Evolutionary conservation across 371 early-diverging fungal genomes (phyloP).

Genomic region (Nematocida ausubeli): DNA sequence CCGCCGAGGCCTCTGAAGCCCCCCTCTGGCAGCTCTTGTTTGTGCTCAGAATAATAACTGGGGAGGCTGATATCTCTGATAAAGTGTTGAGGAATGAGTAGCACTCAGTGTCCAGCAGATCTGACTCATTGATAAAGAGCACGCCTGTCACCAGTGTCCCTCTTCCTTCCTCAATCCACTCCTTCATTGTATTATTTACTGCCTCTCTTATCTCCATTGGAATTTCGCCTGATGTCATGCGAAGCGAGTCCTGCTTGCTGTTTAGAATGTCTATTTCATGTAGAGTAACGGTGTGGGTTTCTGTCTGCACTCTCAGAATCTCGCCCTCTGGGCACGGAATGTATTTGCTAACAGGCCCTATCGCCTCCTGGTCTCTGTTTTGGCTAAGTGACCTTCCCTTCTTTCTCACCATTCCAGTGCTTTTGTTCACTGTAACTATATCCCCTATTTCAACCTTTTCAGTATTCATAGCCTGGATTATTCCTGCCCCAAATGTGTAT

Average conservation of each 20-base stretch:
- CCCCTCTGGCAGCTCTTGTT: slow-evolving; percentile 70
- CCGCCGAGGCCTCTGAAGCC: slow-evolving; percentile 75
- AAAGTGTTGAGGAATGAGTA: slow-evolving; percentile 89
- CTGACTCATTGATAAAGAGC: slow-evolving; percentile 93
- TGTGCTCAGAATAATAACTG: slow-evolving; percentile 93
- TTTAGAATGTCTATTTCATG: slow-evolving; percentile 97
- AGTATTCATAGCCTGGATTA: slow-evolving; percentile 87
- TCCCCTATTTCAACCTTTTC: slow-evolving; percentile 88
- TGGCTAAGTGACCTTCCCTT: slow-evolving; percentile 84
- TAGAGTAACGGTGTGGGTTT: slow-evolving; percentile 87
- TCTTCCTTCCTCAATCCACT: slow-evolving; percentile 96
- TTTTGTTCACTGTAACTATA: slow-evolving; percentile 93
- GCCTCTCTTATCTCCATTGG: slow-evolving; percentile 89
- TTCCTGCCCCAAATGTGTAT: slow-evolving; percentile 92
- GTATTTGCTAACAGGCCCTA: slow-evolving; percentile 81
- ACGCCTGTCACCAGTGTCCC: slow-evolving; percentile 92
- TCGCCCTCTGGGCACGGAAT: slow-evolving; percentile 98
- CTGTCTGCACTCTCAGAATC: slow-evolving; percentile 85
- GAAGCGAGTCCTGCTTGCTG: slow-evolving; percentile 83
- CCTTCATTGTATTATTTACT: slow-evolving; percentile 88
- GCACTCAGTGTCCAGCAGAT: slow-evolving; percentile 96
- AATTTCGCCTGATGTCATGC: slow-evolving; percentile 94
- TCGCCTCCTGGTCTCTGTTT: slow-evolving; percentile 88
- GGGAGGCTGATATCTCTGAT: slow-evolving; percentile 83
- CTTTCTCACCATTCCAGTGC: slow-evolving; percentile 89